Conservation (phyloP, 2,329 filamentous ascomycete genomes). For the Epichloe festucae region DNA sequence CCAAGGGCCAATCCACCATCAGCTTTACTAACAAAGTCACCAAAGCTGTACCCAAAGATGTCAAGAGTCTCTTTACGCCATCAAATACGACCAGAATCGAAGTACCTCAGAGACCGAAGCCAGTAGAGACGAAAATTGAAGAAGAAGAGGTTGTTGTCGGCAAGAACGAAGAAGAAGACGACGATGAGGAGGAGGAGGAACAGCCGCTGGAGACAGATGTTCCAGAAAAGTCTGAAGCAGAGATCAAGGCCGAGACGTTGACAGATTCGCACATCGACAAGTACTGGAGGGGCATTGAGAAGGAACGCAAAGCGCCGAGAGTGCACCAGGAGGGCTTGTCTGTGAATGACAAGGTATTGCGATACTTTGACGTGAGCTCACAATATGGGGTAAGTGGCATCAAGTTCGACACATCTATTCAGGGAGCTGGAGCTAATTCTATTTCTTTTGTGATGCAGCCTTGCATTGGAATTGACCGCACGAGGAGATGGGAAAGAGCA, state of each 20-base stretch:
- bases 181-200: too few species aligned
- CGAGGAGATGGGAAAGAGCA: constrained; percentile 80
- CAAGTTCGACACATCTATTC: neutral
- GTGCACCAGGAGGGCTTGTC: constrained; percentile 67
- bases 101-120: constrained; percentile 11
- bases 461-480: constrained; percentile 69
- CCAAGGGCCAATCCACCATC: constrained; percentile 40
- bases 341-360: constrained; percentile 69
- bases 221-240: constrained; percentile 25
- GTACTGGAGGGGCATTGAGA: constrained; percentile 69
- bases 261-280: constrained; percentile 54
- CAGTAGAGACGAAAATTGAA: constrained; percentile 7
- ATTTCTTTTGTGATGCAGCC: constrained; percentile 42
- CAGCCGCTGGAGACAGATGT: too few species aligned
- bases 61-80: constrained; percentile 27
- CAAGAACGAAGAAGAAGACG: constrained; percentile 8
- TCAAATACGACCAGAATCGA: constrained; percentile 23
- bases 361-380: constrained; percentile 84
- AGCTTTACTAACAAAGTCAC: constrained; percentile 46
- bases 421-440: constrained; percentile 7
- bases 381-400: constrained; percentile 70
- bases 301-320: constrained; percentile 49
- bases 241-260: constrained; percentile 50
- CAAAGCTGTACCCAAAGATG: constrained; percentile 35
- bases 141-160: constrained; percentile 12